Evolutionary conservation across 2,329 filamentous ascomycete genomes (phyloP).

Genomic region (Nigrospora oryzae): DNA sequence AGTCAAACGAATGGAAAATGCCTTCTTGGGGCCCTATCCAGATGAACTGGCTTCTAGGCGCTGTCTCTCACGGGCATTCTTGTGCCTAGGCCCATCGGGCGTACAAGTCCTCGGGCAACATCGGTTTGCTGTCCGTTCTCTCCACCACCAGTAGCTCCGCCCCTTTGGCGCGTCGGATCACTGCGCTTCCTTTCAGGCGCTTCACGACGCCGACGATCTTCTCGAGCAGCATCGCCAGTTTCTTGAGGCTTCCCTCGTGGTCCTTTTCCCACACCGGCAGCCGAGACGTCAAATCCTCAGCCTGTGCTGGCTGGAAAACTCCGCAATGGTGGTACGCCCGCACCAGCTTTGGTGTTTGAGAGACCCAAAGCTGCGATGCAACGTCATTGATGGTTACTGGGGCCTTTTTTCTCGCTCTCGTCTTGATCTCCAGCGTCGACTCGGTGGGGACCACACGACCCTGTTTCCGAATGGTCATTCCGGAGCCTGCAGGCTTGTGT

Average conservation of each 20-base stretch:
- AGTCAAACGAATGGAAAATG: too few species aligned
- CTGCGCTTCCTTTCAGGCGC: not conserved
- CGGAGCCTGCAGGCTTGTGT: constrained; percentile 9
- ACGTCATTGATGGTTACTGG: constrained; percentile 23
- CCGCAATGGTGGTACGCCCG: constrained; percentile 30
- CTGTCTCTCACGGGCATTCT: too few species aligned
- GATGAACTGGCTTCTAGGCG: too few species aligned
- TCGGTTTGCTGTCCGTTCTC: not conserved
- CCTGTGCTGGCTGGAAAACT: constrained; percentile 20
- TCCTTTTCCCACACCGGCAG: constrained; percentile 25
- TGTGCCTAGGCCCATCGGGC: not conserved
- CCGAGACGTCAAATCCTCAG: constrained; percentile 24
- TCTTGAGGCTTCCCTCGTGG: constrained; percentile 20
- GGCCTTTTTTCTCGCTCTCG: constrained; percentile 20
- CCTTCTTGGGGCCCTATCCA: too few species aligned
- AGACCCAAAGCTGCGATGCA: constrained; percentile 33
- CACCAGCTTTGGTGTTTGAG: constrained; percentile 37
- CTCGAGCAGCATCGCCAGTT: constrained; percentile 21
- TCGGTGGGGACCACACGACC: constrained; percentile 21
- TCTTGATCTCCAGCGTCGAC: constrained; percentile 37
- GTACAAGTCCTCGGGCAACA: not conserved
- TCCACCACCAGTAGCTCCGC: not conserved
- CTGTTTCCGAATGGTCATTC: constrained; percentile 19
- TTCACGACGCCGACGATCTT: constrained; percentile 19
- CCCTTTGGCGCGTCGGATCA: not conserved